Evolutionary conservation across 129 eudicot species (phyloP).

Genomic region (Tagetes erecta): DNA sequence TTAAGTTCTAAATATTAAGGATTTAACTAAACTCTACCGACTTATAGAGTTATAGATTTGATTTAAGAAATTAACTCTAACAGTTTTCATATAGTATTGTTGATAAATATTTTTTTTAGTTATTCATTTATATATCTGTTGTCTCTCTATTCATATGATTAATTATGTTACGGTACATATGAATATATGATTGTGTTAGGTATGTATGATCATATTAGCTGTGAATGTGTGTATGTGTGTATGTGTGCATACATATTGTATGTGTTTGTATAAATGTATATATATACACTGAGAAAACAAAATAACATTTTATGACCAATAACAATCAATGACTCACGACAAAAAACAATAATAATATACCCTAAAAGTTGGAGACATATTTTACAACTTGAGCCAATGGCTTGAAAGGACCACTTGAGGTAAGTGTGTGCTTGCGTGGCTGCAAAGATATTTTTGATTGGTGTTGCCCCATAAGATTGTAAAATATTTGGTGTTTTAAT

Average conservation of each 20-base stretch:
- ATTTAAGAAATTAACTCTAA: no score
- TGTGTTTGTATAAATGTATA: neutral
- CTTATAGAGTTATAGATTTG: no score
- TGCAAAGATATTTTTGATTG: slow-evolving; percentile 26
- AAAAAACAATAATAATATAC: neutral
- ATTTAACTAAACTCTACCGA: no score
- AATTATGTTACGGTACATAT: no score
- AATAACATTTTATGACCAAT: slow-evolving; percentile 4
- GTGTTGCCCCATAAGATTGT: neutral
- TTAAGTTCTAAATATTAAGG: no score
- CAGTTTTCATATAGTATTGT: no score
- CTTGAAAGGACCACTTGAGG: slow-evolving; percentile 25
- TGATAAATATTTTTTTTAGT: no score
- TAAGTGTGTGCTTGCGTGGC: slow-evolving; percentile 28
- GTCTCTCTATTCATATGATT: no score
- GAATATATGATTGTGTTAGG: no score
- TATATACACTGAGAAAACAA: neutral
- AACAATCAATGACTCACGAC: neutral
- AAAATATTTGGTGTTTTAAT: neutral
- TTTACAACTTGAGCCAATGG: slow-evolving; percentile 9
- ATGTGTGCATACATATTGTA: neutral
- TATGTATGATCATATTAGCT: no score
- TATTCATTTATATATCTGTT: no score
- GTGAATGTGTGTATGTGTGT: no score
- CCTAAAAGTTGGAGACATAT: slow-evolving; percentile 2